phyloP scores from a whole-genome alignment of 169 alveolate species.

The Toxoplasma gondii region DNA sequence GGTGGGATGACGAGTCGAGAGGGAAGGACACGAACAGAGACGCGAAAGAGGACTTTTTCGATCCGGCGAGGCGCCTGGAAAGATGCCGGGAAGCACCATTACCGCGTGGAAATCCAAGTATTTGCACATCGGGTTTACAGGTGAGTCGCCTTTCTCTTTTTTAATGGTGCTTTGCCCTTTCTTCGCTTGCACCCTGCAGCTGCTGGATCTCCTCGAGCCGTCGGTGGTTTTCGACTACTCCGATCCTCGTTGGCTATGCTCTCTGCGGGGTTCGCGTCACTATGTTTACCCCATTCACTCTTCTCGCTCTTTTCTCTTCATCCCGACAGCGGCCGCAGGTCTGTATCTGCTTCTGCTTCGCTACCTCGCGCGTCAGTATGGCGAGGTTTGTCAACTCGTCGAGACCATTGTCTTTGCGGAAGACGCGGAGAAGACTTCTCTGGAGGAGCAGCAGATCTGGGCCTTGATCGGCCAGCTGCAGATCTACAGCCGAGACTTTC shows the following conservation, averaged over 20 bases:
- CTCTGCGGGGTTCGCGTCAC: conserved; percentile 65
- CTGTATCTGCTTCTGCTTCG: conserved; percentile 73
- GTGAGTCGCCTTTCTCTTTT: too few relatives aligned
- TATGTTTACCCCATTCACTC: conserved; percentile 73
- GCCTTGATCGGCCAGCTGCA: conserved; percentile 40
- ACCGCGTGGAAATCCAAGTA: too few relatives aligned
- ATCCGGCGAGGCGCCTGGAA: too few relatives aligned
- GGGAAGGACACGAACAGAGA: too few relatives aligned
- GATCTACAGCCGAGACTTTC: conserved; percentile 67
- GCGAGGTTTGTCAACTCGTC: conserved; percentile 60
- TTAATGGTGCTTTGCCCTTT: neutral
- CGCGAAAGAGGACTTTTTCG: too few relatives aligned
- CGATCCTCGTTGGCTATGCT: conserved; percentile 37
- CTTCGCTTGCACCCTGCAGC: conserved; percentile 3
- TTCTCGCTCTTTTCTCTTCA: conserved; percentile 72
- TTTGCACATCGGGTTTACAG: too few relatives aligned
- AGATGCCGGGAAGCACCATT: too few relatives aligned
- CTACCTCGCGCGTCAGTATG: conserved; percentile 71
- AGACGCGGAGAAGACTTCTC: conserved; percentile 28
- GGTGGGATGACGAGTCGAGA: too few relatives aligned
- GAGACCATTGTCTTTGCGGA: conserved; percentile 50
- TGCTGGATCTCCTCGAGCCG: conserved; percentile 50
- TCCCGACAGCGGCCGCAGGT: conserved; percentile 74
- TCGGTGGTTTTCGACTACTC: conserved; percentile 50
- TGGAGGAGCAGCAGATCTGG: conserved; percentile 75